These are phyloP conservation scores for Ascocoryne sarcoides DNA, from an alignment of 2,329 filamentous ascomycete species.

Conservation along the genomic window DNA sequence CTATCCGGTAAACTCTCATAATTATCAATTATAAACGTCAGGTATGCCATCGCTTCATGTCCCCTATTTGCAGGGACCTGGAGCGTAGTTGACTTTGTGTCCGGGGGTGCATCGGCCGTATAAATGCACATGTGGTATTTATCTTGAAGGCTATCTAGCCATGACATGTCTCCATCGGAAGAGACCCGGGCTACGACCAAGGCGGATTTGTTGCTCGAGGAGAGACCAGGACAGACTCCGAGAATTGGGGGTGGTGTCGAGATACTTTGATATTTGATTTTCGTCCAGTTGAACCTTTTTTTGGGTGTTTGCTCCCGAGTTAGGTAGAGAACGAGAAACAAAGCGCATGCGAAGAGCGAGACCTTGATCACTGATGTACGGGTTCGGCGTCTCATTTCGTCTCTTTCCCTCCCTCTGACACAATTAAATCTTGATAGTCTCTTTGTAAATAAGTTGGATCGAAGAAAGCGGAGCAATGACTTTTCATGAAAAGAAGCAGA, in stretches of 20 bases:
- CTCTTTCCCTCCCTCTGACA: too few relatives aligned
- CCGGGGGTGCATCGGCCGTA: constrained; percentile 30
- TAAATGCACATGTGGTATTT: constrained; percentile 40
- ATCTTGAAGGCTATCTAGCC: constrained; percentile 32
- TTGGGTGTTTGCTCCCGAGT: constrained; percentile 27
- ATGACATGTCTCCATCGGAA: constrained; percentile 34
- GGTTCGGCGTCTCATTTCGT: too few relatives aligned
- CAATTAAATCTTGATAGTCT: too few relatives aligned
- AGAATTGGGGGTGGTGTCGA: constrained; percentile 29
- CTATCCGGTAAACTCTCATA: constrained; percentile 33
- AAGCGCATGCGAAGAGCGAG: too few relatives aligned
- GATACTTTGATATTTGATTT: constrained; percentile 34
- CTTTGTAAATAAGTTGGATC: too few relatives aligned
- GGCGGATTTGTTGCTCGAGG: constrained; percentile 32
- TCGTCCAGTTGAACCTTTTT: constrained; percentile 35
- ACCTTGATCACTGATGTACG: too few relatives aligned
- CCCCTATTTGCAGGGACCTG: constrained; percentile 38
- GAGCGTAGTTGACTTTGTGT: constrained; percentile 26
- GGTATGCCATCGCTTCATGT: constrained; percentile 39
- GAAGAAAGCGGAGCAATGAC: too few relatives aligned
- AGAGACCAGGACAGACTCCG: constrained; percentile 36
- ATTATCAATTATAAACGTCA: constrained; percentile 40
- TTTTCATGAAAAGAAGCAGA: too few relatives aligned
- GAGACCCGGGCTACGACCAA: constrained; percentile 35
- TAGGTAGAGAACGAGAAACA: constrained; percentile 32